Conservation (phyloP, 352 stramenopile genomes). For the Blastocystis sp. region DNA sequence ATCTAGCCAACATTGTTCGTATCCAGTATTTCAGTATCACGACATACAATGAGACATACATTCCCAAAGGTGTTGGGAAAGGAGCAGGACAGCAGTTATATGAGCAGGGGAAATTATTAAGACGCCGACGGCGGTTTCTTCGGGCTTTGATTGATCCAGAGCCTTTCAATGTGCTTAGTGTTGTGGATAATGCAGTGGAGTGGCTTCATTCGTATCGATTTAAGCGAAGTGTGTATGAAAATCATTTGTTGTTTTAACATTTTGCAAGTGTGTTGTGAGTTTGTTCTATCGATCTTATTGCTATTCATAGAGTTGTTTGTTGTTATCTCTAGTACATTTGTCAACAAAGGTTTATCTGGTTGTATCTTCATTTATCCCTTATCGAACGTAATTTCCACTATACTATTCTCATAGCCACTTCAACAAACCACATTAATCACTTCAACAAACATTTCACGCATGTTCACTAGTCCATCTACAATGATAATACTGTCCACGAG, state of each 20-base stretch:
- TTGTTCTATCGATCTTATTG: too few relatives aligned
- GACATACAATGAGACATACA: constrained; percentile 12
- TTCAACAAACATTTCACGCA: constrained; percentile 17
- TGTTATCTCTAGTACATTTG: too few relatives aligned
- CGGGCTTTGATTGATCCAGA: background rate
- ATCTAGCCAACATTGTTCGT: constrained; percentile 19
- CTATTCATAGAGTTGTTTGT: too few relatives aligned
- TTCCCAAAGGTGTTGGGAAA: background rate
- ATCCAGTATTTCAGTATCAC: constrained; percentile 36
- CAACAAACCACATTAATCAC: too few relatives aligned
- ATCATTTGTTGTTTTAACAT: constrained; percentile 28
- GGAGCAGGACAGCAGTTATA: background rate
- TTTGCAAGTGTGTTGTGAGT: too few relatives aligned
- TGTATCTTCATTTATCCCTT: too few relatives aligned
- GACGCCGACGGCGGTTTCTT: background rate
- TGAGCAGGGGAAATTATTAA: background rate
- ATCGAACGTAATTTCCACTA: too few relatives aligned
- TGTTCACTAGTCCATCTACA: constrained; percentile 91
- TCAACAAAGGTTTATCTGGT: too few relatives aligned
- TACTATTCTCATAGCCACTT: too few relatives aligned
- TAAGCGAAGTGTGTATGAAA: constrained; percentile 34
- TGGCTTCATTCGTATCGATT: constrained; percentile 51
- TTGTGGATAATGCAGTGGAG: constrained; percentile 67
- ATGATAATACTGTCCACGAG: constrained; percentile 84
- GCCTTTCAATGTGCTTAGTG: constrained; percentile 70